Evolutionary conservation across 2,329 filamentous ascomycete species (phyloP).

Genomic region (Scedosporium dehoogii): DNA sequence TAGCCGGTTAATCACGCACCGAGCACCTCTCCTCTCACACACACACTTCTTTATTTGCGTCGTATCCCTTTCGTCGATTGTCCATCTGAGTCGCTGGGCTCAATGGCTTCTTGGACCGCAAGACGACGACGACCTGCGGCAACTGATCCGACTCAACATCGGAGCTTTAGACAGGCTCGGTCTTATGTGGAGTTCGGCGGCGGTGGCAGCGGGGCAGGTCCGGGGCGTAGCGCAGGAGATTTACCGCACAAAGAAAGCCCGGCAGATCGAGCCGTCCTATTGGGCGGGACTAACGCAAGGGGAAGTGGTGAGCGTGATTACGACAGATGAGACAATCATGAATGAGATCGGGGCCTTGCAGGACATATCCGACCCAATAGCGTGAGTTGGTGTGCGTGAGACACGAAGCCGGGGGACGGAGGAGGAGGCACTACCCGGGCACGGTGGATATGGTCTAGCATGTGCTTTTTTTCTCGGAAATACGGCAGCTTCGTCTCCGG

Average conservation of each 20-base stretch:
- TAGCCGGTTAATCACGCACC: conserved; percentile 63
- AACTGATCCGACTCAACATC: conserved; percentile 69
- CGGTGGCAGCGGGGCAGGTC: conserved; percentile 61
- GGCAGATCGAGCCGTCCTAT: conserved; percentile 40
- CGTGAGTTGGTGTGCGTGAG: conserved; percentile 12
- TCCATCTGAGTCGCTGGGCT: conserved; percentile 72
- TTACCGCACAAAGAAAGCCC: conserved; percentile 47
- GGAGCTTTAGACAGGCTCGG: conserved; percentile 62
- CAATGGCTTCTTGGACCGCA: conserved; percentile 40
- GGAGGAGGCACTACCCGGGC: no score
- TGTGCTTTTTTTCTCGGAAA: no score
- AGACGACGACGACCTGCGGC: conserved; percentile 57
- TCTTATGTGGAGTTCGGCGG: conserved; percentile 63
- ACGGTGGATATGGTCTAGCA: no score
- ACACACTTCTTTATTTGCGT: conserved; percentile 79
- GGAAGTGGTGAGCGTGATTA: conserved; percentile 44
- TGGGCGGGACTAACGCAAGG: conserved; percentile 46
- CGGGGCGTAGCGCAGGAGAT: conserved; percentile 72
- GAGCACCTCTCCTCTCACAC: conserved; percentile 61
- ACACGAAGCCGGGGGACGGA: no score
- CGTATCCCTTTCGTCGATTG: conserved; percentile 67
- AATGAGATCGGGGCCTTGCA: conserved; percentile 37
- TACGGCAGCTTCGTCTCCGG: no score
- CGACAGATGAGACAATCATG: conserved; percentile 49
- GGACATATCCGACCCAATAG: conserved; percentile 11